Conservation (phyloP, 192 early-diverging fungal genomes). For the Coemansia sp. region DNA sequence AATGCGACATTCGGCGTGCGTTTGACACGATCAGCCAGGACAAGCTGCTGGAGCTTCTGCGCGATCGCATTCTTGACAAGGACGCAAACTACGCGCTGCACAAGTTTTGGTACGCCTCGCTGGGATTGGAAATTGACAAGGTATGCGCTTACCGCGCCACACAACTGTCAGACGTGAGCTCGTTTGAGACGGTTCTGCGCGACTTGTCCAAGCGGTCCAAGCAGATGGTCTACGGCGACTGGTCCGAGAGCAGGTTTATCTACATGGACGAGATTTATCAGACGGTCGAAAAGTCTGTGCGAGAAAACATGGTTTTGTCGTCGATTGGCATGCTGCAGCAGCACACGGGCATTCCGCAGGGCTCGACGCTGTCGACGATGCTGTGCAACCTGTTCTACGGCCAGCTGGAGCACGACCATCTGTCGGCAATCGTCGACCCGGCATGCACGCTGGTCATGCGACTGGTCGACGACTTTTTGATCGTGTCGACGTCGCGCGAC, state of each 20-base stretch:
- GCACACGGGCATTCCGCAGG: slow-evolving; percentile 84
- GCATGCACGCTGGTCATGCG: slow-evolving; percentile 64
- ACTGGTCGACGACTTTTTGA: slow-evolving; percentile 83
- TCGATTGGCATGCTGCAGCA: slow-evolving; percentile 65
- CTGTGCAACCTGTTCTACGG: slow-evolving; percentile 89
- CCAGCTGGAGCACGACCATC: slow-evolving; percentile 62
- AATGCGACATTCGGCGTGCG: slow-evolving; percentile 73
- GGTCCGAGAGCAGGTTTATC: slow-evolving; percentile 60
- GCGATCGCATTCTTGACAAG: slow-evolving; percentile 5
- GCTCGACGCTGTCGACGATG: slow-evolving; percentile 78
- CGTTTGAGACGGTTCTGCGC: slow-evolving; percentile 45
- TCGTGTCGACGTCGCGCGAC: slow-evolving; percentile 58
- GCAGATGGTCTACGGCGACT: slow-evolving; percentile 70
- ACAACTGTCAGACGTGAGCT: slow-evolving; percentile 46
- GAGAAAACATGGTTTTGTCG: slow-evolving; percentile 64
- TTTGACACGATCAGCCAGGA: slow-evolving; percentile 83
- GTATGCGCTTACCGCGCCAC: slow-evolving; percentile 27
- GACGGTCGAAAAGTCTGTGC: slow-evolving; percentile 63
- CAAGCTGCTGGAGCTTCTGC: slow-evolving; percentile 49
- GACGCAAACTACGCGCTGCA: slow-evolving; percentile 69
- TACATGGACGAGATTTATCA: slow-evolving; percentile 47
- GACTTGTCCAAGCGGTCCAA: slow-evolving; percentile 48
- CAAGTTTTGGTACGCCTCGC: slow-evolving; percentile 57
- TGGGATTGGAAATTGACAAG: slow-evolving; percentile 17
- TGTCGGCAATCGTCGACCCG: slow-evolving; percentile 45